A percentile compares a stretch with the other conserved stretches of the same genome.
Conservation (phyloP, 202 grass and related monocot genomes). For the Zizania palustris region DNA sequence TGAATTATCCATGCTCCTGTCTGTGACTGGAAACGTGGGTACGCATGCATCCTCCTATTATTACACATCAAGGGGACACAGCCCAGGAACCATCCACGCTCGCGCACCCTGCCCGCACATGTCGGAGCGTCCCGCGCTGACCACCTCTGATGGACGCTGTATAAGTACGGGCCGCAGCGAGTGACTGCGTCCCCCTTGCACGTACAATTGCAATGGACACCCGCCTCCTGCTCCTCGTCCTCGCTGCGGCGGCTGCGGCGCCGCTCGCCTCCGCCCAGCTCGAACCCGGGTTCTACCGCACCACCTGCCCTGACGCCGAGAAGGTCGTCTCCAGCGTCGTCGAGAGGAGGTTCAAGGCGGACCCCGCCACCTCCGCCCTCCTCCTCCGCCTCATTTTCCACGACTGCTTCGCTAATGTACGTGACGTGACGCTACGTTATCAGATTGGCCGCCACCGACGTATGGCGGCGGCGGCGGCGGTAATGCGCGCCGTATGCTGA, state of each 20-base stretch:
- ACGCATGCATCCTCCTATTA: slow-evolving; percentile 22
- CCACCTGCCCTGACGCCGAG: slow-evolving; percentile 60
- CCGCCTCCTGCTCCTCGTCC: slow-evolving; percentile 26
- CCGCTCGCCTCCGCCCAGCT: slow-evolving; percentile 40
- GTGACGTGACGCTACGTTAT: background rate
- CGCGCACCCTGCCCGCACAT: background rate
- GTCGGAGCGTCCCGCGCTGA: slow-evolving; percentile 29
- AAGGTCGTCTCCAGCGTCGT: slow-evolving; percentile 53
- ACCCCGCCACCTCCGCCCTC: slow-evolving; percentile 44
- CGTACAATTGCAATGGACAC: slow-evolving; percentile 20
- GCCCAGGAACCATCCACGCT: slow-evolving; percentile 1
- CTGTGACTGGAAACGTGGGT: too few relatives aligned
- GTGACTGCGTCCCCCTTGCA: background rate
- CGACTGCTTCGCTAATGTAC: slow-evolving; percentile 71
- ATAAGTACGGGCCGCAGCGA: slow-evolving; percentile 37
- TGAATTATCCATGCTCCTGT: too few relatives aligned
- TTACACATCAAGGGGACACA: background rate
- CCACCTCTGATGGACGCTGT: slow-evolving; percentile 13
- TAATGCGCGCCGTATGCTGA: background rate
- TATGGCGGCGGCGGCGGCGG: too few relatives aligned
- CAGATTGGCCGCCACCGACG: background rate
- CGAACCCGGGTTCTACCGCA: slow-evolving; percentile 43
- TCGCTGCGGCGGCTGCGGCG: background rate
- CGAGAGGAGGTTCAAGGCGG: slow-evolving; percentile 42
- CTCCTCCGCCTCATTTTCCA: slow-evolving; percentile 70